These are phyloP conservation scores for Globisporangium mamillatum DNA, from an alignment of 352 stramenopile species.

Conservation along the genomic window DNA sequence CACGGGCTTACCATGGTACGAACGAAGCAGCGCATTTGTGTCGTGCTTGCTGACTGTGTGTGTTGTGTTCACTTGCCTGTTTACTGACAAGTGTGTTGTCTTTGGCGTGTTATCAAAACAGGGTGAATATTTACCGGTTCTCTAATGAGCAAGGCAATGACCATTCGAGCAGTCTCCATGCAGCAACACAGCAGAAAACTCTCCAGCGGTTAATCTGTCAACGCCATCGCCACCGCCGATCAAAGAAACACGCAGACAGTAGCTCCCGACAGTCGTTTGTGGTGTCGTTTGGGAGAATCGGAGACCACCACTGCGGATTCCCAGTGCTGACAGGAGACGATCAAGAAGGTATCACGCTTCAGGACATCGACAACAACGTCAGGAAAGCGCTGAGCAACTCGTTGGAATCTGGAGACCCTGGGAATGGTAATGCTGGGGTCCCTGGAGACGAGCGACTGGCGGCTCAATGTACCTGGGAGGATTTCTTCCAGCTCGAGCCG, in stretches of 20 bases:
- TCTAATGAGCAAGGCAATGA: neutral
- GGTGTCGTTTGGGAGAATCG: slow-evolving; percentile 25
- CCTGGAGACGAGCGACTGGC: neutral
- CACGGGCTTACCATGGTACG: slow-evolving; percentile 42
- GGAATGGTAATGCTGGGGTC: neutral
- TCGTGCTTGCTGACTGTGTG: neutral
- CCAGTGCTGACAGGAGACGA: neutral
- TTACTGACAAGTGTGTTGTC: neutral
- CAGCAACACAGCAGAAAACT: slow-evolving; percentile 1
- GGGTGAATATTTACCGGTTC: slow-evolving; percentile 4
- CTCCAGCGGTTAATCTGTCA: slow-evolving; percentile 10
- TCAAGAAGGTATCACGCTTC: slow-evolving; percentile 5
- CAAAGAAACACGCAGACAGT: neutral
- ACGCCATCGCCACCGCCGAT: neutral
- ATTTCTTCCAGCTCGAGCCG: slow-evolving; percentile 28
- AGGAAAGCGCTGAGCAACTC: neutral
- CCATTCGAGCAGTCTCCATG: neutral
- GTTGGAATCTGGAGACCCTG: neutral
- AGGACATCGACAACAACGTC: neutral
- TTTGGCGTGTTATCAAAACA: neutral
- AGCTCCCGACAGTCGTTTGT: slow-evolving; percentile 14
- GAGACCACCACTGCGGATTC: slow-evolving; percentile 33
- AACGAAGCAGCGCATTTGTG: neutral
- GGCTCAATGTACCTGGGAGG: slow-evolving; percentile 22
- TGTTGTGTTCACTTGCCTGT: neutral